Percentiles rank a stretch among this genome's conserved stretches.
Conservation (phyloP, 2,329 filamentous ascomycete species). For the Orbilia blumenaviensis region DNA sequence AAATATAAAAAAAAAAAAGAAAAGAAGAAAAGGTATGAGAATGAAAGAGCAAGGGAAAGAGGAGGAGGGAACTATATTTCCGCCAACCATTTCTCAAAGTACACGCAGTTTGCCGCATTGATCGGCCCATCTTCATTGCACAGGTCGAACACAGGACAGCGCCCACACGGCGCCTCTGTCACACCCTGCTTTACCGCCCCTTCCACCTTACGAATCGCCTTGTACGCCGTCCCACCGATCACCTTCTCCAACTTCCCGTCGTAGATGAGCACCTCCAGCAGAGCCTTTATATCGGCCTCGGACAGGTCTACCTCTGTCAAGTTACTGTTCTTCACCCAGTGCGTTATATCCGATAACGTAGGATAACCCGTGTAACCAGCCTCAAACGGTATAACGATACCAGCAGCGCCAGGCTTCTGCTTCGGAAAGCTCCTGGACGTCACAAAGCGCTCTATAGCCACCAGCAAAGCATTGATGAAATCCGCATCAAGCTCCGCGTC, state of each 20-base stretch:
- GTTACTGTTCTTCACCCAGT: slow-evolving; percentile 76
- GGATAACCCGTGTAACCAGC: slow-evolving; percentile 80
- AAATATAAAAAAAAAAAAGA: background rate
- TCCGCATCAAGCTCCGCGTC: slow-evolving; percentile 88
- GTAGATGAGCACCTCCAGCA: slow-evolving; percentile 87
- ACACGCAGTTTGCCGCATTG: slow-evolving; percentile 87
- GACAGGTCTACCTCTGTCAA: slow-evolving; percentile 63
- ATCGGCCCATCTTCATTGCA: slow-evolving; percentile 92
- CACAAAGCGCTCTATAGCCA: slow-evolving; percentile 77
- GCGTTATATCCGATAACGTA: slow-evolving; percentile 79
- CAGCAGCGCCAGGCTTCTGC: slow-evolving; percentile 54
- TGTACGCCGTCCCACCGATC: slow-evolving; percentile 60
- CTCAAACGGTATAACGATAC: slow-evolving; percentile 60
- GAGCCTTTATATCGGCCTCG: slow-evolving; percentile 80
- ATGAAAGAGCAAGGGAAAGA: no score
- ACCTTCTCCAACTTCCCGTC: slow-evolving; percentile 82
- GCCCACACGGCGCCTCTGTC: slow-evolving; percentile 88
- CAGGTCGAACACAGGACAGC: slow-evolving; percentile 90
- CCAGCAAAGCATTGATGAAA: slow-evolving; percentile 80
- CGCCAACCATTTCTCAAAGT: slow-evolving; percentile 84
- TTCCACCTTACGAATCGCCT: slow-evolving; percentile 58
- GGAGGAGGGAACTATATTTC: slow-evolving; percentile 37
- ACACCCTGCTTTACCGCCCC: slow-evolving; percentile 71
- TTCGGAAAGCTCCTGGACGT: slow-evolving; percentile 74
- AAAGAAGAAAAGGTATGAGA: no score